Conservation (phyloP, 495 filamentous ascomycete genomes). For the Penicillium ucsense region DNA sequence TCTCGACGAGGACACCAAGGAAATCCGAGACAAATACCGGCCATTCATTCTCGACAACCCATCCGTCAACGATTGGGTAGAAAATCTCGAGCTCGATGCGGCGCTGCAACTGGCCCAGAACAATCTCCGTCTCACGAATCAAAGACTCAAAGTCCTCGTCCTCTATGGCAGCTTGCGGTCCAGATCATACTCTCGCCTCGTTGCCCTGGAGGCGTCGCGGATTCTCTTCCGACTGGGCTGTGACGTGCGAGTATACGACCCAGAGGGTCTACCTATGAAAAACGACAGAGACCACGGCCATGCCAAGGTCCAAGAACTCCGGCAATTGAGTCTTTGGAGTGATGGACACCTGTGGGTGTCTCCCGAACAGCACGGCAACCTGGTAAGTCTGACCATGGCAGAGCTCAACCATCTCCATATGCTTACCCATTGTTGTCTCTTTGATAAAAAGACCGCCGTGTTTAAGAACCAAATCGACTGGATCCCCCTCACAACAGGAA, state of each 20-base stretch:
- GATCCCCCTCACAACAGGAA: slow-evolving; percentile 55
- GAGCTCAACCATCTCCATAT: no score
- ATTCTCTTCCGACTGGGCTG: slow-evolving; percentile 60
- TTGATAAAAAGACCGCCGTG: slow-evolving; percentile 42
- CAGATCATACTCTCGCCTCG: slow-evolving; percentile 51
- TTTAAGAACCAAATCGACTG: slow-evolving; percentile 75
- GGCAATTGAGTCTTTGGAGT: slow-evolving; percentile 54
- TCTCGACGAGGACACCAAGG: slow-evolving; percentile 34
- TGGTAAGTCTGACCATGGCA: slow-evolving; percentile 28
- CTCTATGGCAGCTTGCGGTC: slow-evolving; percentile 52
- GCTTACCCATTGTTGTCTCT: no score
- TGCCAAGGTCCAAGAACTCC: slow-evolving; percentile 56
- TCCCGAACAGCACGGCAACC: slow-evolving; percentile 62
- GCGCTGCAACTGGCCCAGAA: slow-evolving; percentile 41
- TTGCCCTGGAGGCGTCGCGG: slow-evolving; percentile 50
- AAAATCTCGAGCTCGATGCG: slow-evolving; percentile 46
- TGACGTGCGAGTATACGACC: slow-evolving; percentile 59
- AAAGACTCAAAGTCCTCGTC: slow-evolving; percentile 51
- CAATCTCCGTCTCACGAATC: slow-evolving; percentile 28
- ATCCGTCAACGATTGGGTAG: slow-evolving; percentile 42
- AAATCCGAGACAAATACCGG: slow-evolving; percentile 43
- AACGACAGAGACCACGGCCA: slow-evolving; percentile 50
- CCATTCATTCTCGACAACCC: slow-evolving; percentile 42
- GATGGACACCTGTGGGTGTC: slow-evolving; percentile 63
- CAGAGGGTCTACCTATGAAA: slow-evolving; percentile 50